phyloP scores from a whole-genome alignment of 352 stramenopile species.

The Globisporangium carolinianum region DNA sequence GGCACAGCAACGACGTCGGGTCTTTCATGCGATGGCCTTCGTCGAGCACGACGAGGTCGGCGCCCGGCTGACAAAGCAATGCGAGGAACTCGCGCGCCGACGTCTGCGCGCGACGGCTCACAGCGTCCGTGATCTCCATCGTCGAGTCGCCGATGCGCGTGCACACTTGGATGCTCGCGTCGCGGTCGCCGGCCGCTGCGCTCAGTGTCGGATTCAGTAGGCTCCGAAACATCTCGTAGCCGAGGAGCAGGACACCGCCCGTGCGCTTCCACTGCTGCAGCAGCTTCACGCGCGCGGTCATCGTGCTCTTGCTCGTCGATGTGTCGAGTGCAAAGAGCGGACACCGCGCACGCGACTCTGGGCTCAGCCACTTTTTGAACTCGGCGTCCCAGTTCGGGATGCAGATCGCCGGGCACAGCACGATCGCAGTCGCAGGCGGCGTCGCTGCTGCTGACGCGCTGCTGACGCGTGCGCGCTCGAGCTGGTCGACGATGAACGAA shows the following conservation, averaged over 20 bases:
- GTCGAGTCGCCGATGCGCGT: slow-evolving; percentile 53
- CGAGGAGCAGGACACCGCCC: slow-evolving; percentile 78
- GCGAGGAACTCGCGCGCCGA: slow-evolving; percentile 40
- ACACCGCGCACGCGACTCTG: slow-evolving; percentile 42
- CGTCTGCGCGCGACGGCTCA: slow-evolving; percentile 45
- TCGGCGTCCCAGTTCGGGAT: slow-evolving; percentile 97
- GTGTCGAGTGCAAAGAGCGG: slow-evolving; percentile 60
- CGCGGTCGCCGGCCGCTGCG: slow-evolving; percentile 17
- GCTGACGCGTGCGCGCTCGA: slow-evolving; percentile 13
- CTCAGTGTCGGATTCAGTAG: slow-evolving; percentile 64
- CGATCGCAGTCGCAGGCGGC: slow-evolving; percentile 55
- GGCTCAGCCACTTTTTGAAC: slow-evolving; percentile 94
- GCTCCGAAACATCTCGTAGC: slow-evolving; percentile 88
- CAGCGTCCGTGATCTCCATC: slow-evolving; percentile 54
- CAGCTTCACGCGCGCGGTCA: slow-evolving; percentile 36
- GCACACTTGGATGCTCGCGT: slow-evolving; percentile 54
- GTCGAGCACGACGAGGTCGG: slow-evolving; percentile 79
- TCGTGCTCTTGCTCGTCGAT: slow-evolving; percentile 45
- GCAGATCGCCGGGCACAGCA: slow-evolving; percentile 94
- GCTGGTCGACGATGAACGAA: slow-evolving; percentile 63
- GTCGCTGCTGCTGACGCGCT: neutral
- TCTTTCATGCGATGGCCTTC: slow-evolving; percentile 88
- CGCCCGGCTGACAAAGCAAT: slow-evolving; percentile 55
- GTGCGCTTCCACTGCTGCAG: slow-evolving; percentile 68
- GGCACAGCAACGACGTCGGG: slow-evolving; percentile 74